These are phyloP conservation scores for Tolypocladium amazonense DNA, from an alignment of 2,329 filamentous ascomycete species.

Conservation along the genomic window DNA sequence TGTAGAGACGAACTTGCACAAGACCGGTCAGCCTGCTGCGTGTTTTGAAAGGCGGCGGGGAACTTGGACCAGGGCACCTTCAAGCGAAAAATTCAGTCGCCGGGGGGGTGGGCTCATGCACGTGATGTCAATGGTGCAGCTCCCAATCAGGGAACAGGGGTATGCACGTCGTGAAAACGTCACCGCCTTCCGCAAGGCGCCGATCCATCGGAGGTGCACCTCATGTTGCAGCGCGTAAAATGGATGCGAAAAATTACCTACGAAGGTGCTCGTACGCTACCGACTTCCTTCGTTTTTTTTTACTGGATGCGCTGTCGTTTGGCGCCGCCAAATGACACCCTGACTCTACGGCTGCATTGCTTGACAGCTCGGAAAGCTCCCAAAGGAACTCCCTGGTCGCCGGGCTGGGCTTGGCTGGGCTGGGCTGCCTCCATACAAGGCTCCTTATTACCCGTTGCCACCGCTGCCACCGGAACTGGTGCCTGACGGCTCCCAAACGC, in stretches of 20 bases:
- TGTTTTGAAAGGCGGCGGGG: constrained; percentile 33
- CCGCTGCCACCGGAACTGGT: not conserved
- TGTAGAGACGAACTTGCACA: constrained; percentile 23
- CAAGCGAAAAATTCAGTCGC: constrained; percentile 34
- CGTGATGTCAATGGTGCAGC: constrained; percentile 18
- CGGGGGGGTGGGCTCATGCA: constrained; percentile 19
- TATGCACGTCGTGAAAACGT: not conserved
- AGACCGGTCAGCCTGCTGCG: constrained; percentile 21
- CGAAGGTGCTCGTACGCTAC: no score
- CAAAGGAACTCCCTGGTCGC: not conserved
- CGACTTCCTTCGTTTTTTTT: not conserved
- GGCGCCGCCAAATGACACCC: not conserved
- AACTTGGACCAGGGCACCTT: constrained; percentile 23
- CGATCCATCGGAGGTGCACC: not conserved
- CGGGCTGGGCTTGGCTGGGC: not conserved
- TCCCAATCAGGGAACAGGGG: constrained; percentile 4
- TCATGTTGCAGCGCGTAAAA: not conserved
- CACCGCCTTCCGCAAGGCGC: not conserved
- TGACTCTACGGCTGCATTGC: not conserved
- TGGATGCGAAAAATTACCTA: no score
- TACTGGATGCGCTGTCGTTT: not conserved
- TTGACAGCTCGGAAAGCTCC: not conserved
- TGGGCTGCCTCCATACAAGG: not conserved
- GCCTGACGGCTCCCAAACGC: not conserved
- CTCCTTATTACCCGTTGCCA: not conserved